Base-by-base conservation (phyloP, 176 grass and related monocot species). In the Rhynchospora tenuis region DNA sequence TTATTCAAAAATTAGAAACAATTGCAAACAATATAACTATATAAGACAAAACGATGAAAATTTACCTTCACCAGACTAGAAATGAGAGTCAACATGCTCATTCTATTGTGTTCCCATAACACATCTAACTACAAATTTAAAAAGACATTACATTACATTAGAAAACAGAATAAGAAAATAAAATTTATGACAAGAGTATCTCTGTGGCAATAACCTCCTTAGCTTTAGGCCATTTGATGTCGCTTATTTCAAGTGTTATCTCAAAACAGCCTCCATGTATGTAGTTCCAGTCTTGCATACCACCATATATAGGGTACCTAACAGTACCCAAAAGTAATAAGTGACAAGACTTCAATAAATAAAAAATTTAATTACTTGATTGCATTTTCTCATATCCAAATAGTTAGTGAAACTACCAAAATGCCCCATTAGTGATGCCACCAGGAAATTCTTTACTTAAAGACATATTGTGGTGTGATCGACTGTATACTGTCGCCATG, bases 241-340 rank as follows among this genome's bases (percentile, higher is more conserved):
- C 95, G 74, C 92, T 98, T 83, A 98, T 93, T 86, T 98, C 95
- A 87, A 98, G 86, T 19, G 95, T 98, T 84, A 98, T 91, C 86
- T 98, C 95, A 84, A 98, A 98, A 86, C 95, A 98, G 28, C 88
- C 87, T 80, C 92, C 90, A 84, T 94, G 85, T 90, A 98, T 98
- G 91, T 98, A 98, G 70, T 98, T 98, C 95, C 95, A 98, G 61
- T 98, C 95, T 83, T 98, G 95, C 95, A 98, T 94, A 23, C 95
- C 95, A 5, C 95, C 95, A 89, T 98, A 98, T n/a, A 98, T 94
- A 83, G 95, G 95, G 81, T 98, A 98, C 95, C 95, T 98, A 38
- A 79, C 64, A 64, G 20, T 67, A 85, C 63, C 17, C 84, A 23
- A 62, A 83, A 86, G 27, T 73, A 74, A 68, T 9, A 20, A 73